A percentile compares a stretch with the other conserved stretches of the same genome.
These are phyloP conservation scores for Neonectria hederae DNA, from an alignment of 2,329 filamentous ascomycete genomes.

Conservation along the genomic window DNA sequence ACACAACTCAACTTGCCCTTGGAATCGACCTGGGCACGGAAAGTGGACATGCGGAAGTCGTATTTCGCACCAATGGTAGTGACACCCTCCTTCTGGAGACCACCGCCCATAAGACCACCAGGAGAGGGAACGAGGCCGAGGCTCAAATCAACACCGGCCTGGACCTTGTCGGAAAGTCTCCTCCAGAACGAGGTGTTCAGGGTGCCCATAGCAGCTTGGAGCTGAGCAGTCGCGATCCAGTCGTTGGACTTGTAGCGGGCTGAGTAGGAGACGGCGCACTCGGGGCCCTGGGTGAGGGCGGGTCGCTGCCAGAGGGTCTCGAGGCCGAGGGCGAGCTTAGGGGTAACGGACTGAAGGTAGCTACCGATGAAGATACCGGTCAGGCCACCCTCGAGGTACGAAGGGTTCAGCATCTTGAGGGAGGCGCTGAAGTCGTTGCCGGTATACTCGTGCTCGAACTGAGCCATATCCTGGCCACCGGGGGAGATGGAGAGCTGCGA, in stretches of 20 bases:
- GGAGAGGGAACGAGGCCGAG: slow-evolving; percentile 77
- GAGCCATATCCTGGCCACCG: slow-evolving; percentile 85
- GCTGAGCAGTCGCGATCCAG: slow-evolving; percentile 92
- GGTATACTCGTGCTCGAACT: slow-evolving; percentile 95
- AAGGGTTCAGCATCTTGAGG: slow-evolving; percentile 96
- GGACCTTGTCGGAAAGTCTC: slow-evolving; percentile 90
- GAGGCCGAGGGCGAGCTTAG: slow-evolving; percentile 84
- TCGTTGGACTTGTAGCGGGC: slow-evolving; percentile 90
- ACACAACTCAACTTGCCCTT: slow-evolving; percentile 92
- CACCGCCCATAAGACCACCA: slow-evolving; percentile 78
- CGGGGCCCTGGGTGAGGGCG: slow-evolving; percentile 85
- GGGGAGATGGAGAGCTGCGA: slow-evolving; percentile 86
- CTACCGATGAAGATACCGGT: slow-evolving; percentile 96
- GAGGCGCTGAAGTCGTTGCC: slow-evolving; percentile 93
- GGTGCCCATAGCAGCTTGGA: slow-evolving; percentile 83
- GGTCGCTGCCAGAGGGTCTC: slow-evolving; percentile 95
- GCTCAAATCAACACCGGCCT: slow-evolving; percentile 95
- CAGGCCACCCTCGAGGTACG: slow-evolving; percentile 86
- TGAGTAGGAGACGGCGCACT: slow-evolving; percentile 89
- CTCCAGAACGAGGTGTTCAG: slow-evolving; percentile 95
- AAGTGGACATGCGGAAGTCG: slow-evolving; percentile 94
- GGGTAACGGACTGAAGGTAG: slow-evolving; percentile 93
- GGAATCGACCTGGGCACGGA: slow-evolving; percentile 95
- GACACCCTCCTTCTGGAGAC: slow-evolving; percentile 83
- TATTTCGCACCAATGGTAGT: slow-evolving; percentile 97